Conservation (phyloP, 768 basidiomycete species). For the Trametes punicea region DNA sequence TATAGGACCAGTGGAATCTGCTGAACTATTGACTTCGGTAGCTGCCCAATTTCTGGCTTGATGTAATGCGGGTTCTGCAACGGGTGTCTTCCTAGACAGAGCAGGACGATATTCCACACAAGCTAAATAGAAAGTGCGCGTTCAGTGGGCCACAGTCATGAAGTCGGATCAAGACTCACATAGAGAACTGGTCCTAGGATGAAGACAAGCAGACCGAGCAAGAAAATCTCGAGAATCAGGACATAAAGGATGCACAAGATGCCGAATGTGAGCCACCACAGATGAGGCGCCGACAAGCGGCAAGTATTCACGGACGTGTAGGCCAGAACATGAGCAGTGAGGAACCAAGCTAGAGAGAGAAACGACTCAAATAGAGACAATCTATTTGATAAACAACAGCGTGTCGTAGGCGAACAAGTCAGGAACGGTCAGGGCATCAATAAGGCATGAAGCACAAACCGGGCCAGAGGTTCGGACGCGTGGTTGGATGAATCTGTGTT, state of each 20-base stretch:
- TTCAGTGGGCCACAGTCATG: background rate
- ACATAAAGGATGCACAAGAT: conserved; percentile 79
- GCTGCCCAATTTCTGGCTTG: conserved; percentile 74
- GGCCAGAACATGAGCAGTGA: conserved; percentile 74
- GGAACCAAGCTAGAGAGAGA: conserved; percentile 77
- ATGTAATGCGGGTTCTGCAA: conserved; percentile 70
- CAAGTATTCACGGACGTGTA: conserved; percentile 77
- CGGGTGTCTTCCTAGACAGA: conserved; percentile 79
- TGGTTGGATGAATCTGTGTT: background rate
- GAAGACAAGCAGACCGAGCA: conserved; percentile 75
- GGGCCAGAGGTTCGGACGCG: conserved; percentile 26
- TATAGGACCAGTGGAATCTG: conserved; percentile 82
- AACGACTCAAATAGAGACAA: conserved; percentile 64
- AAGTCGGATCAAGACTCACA: conserved; percentile 43
- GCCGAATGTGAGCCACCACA: conserved; percentile 86
- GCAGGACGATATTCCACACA: conserved; percentile 72
- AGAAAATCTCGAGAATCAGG: conserved; percentile 65
- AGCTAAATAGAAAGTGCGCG: conserved; percentile 40
- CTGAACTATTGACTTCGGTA: conserved; percentile 69
- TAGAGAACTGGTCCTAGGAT: conserved; percentile 75
- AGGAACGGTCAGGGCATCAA: background rate
- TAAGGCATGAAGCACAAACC: conserved; percentile 18
- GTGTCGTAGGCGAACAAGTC: too few species aligned
- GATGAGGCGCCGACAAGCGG: conserved; percentile 67
- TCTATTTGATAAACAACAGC: conserved; percentile 39